Evolutionary conservation across 208 protist genomes (phyloP).

Genomic region (Leishmania tarentolae): DNA sequence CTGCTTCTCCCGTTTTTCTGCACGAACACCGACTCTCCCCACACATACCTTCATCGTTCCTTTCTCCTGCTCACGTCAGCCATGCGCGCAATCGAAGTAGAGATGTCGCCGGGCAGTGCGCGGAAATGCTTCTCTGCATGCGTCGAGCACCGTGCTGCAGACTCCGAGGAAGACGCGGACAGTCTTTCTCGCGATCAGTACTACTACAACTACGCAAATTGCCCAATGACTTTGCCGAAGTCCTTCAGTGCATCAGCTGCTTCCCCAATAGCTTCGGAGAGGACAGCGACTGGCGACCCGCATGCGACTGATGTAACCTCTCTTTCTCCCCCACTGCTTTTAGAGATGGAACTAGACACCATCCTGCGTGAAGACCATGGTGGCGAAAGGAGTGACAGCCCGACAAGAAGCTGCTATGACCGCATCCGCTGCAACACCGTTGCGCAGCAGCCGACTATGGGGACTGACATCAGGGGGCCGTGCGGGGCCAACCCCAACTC

Average conservation of each 20-base stretch:
- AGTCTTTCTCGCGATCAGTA: slow-evolving; percentile 16
- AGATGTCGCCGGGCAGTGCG: slow-evolving; percentile 23
- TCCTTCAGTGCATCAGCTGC: background rate
- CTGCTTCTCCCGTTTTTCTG: background rate
- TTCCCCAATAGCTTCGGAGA: background rate
- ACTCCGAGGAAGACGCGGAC: background rate
- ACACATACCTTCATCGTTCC: background rate
- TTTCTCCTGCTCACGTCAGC: background rate
- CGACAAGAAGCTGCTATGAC: background rate
- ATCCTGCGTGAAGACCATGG: slow-evolving; percentile 12
- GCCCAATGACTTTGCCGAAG: background rate
- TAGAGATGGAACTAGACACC: slow-evolving; percentile 23
- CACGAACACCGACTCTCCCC: background rate
- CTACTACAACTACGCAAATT: slow-evolving; percentile 11
- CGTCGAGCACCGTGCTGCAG: background rate
- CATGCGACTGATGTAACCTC: background rate
- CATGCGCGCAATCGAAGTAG: slow-evolving; percentile 27
- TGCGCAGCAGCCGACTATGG: background rate
- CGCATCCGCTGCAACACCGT: background rate
- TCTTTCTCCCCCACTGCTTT: background rate
- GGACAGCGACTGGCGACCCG: no score
- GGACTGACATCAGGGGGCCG: background rate
- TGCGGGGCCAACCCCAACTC: background rate
- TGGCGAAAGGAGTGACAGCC: background rate
- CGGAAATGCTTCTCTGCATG: background rate